Conservation (phyloP, 768 basidiomycete species). For the Lentinus tigrinus region DNA sequence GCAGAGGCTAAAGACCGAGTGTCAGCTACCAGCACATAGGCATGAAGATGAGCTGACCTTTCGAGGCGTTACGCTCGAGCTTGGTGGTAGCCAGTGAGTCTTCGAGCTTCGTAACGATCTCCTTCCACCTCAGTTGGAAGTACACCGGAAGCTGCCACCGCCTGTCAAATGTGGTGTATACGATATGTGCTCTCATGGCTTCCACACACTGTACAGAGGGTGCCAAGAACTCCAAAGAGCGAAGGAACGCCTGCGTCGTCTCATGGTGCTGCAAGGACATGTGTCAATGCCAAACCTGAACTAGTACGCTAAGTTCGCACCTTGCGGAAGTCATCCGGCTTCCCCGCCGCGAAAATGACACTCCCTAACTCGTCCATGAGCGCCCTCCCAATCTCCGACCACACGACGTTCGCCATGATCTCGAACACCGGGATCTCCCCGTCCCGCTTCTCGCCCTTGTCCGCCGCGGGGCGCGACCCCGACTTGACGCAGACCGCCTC, state of each 20-base stretch:
- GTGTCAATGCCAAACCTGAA: neutral
- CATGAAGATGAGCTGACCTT: constrained; percentile 36
- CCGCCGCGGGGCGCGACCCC: constrained; percentile 22
- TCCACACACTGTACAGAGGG: constrained; percentile 71
- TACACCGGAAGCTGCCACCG: constrained; percentile 97
- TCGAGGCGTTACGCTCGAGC: constrained; percentile 40
- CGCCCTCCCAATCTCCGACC: constrained; percentile 78
- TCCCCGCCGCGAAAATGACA: constrained; percentile 86
- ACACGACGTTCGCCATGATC: constrained; percentile 85
- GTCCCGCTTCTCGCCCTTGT: constrained; percentile 5
- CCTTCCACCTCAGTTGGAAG: constrained; percentile 97
- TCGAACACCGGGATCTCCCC: constrained; percentile 53
- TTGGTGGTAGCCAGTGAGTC: constrained; percentile 48
- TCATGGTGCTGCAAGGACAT: constrained; percentile 66
- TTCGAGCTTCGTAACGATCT: constrained; percentile 79
- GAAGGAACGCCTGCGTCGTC: constrained; percentile 79
- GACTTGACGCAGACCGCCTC: constrained; percentile 62
- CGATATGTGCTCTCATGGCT: constrained; percentile 68
- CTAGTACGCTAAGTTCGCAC: constrained; percentile 42
- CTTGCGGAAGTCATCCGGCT: constrained; percentile 86
- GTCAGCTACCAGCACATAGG: no score
- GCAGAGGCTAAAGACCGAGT: constrained; percentile 20
- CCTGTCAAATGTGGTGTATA: constrained; percentile 70
- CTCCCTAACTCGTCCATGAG: constrained; percentile 84
- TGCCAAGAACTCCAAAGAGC: constrained; percentile 77